Evolutionary conservation across 2,329 filamentous ascomycete genomes (phyloP), one percentile per base, ranked within the genome.

Genomic region (Beauveria brongniartii): DNA sequence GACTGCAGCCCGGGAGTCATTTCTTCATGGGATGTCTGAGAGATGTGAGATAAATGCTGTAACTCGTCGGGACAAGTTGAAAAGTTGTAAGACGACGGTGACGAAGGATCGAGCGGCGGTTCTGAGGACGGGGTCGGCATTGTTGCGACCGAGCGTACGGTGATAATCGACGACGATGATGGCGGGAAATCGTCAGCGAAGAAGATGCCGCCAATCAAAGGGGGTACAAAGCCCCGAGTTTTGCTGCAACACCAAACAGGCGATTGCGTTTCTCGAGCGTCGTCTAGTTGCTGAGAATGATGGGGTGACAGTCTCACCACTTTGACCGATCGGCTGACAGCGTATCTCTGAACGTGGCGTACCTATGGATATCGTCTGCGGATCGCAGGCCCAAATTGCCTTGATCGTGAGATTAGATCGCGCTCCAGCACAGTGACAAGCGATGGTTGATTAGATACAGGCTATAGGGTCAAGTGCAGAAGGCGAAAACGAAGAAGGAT

Each of bases 91-190:
- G 73, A 70, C 61, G 70, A 71, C 50, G 74, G 72, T 51, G 74
- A 74, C 44, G 71, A 67, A 37, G 71, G 71, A 63, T 73, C 70
- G 50, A 74, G 70, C 52, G 73, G 72, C 62, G 71, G 72, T 66
- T 76, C 75, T 58, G 75, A 73, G 18, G 77, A 78, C 61, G 77
- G 77, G 26, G 77, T 79, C 64, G 77, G 77, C 77, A 80, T 80
- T 64, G 61, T 75, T 61, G 55, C 18, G 53, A 50, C 37, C 43
- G 5, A 41, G 16, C 59, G 57, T 57, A 30, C 58, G 56, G 62
- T 57, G 60, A 55, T 54, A 61, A 44, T 64, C 55, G 63, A 65
- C 67, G 67, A 67, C 62, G 56, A 10, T 30, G 56, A 30, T 28
- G 48, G 55, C 40, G 50, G 48, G 8, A 24, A 44, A n/a, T 26